A percentile compares a stretch with the other conserved stretches of the same genome.
These are phyloP conservation scores for Paraphoma chrysanthemicola DNA, from an alignment of 2,329 filamentous ascomycete genomes.

Conservation along the genomic window DNA sequence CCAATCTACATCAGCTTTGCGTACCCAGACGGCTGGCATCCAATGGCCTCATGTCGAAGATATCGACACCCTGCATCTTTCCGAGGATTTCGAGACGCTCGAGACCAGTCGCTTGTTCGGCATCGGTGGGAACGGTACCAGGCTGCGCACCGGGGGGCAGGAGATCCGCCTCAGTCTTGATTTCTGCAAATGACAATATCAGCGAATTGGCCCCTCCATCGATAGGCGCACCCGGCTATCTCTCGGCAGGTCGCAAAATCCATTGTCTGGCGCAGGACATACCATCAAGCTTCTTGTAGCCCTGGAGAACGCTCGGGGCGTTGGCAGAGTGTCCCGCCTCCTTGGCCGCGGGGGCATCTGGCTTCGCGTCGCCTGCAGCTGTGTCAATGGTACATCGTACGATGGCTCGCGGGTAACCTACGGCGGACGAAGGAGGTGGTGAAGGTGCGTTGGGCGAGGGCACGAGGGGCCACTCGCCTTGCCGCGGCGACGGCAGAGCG, in stretches of 20 bases:
- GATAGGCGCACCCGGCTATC: background rate
- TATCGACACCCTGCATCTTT: conserved; percentile 98
- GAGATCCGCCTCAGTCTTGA: conserved; percentile 83
- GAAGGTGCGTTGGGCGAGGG: conserved; percentile 54
- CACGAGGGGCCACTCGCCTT: conserved; percentile 52
- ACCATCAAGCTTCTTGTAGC: conserved; percentile 57
- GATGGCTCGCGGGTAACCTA: conserved; percentile 47
- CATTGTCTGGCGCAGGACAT: conserved; percentile 29
- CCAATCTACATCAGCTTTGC: conserved; percentile 24
- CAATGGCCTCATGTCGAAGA: conserved; percentile 98
- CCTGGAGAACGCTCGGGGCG: conserved; percentile 33
- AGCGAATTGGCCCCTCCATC: conserved; percentile 30
- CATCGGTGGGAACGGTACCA: conserved; percentile 88
- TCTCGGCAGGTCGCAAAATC: conserved; percentile 19
- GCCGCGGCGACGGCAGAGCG: conserved; percentile 58
- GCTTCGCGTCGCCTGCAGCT: conserved; percentile 39
- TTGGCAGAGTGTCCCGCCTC: conserved; percentile 37
- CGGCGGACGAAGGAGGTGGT: conserved; percentile 55
- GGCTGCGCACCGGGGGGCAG: conserved; percentile 79
- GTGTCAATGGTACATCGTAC: conserved; percentile 41
- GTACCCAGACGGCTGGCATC: conserved; percentile 87
- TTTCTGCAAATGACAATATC: conserved; percentile 65
- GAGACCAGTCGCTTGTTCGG: conserved; percentile 95
- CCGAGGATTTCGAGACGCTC: conserved; percentile 98
- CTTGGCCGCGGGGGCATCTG: conserved; percentile 48